Base-by-base conservation (phyloP, 495 filamentous ascomycete species). In the Lichenothelia convexa region DNA sequence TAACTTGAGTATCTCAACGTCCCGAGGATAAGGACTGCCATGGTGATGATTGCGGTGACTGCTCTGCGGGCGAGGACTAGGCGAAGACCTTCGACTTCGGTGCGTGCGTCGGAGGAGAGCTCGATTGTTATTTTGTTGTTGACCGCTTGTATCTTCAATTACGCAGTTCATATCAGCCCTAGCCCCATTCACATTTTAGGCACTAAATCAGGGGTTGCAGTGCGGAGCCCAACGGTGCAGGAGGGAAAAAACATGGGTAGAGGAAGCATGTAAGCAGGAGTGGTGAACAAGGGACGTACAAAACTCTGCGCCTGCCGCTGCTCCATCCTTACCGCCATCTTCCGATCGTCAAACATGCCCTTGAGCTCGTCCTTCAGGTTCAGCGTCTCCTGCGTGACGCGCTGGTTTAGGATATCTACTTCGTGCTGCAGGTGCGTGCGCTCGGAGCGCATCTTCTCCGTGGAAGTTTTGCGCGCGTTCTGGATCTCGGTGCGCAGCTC, bases 261-360 rank as follows among this genome's bases (percentile, higher is more conserved):
- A n/a, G n/a, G 1, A 29, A 29, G 9, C 15, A 11, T 13, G 24
- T 29, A 13, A 13, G 9, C 9, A 11, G 15, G 24, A 9, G 15
- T 29, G 24, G 9, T 29, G 2, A 2, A 13, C 9, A 11, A 11
- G 24, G 9, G 15, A 61, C 62, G 18, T 54, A 79, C 72, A 47
- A 62, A 63, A 46, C 68, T 78, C 46, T 95, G 85, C 53, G 82
- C 78, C 13, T 58, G 65, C 47, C 85, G 70, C 58, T 92, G 81
- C 50, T 93, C 78, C 52, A 79, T 77, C 30, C 82, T 66, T 13
- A 85, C 84, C 4, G 68, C 68, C 85, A 99, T 93, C 56, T 84
- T 84, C 17, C 92, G 71, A 48, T 99, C 89, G 48, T 94, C 85
- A 55, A 95, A 93, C 74, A 93, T 78, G 35, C 82, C 85, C 51